Percentiles rank a stretch among this genome's conserved stretches.
These are phyloP conservation scores for Boletellus sp. DNA, from an alignment of 768 basidiomycete species.

Conservation along the genomic window DNA sequence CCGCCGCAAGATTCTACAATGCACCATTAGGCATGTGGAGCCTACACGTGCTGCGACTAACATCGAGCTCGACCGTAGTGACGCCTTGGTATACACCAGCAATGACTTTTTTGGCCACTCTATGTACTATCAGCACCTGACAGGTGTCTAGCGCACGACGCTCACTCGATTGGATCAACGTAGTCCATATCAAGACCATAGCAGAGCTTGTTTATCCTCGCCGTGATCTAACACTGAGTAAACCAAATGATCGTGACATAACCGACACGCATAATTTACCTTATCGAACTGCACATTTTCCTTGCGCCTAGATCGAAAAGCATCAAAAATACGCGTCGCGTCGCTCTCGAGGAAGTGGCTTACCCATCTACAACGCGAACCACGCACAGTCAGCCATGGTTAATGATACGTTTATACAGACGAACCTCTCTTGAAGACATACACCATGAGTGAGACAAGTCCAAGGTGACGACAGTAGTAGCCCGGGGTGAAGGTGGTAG, in stretches of 20 bases:
- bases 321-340: constrained; percentile 25
- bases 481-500: constrained; percentile 22
- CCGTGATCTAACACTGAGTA: constrained; percentile 61
- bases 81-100: constrained; percentile 93
- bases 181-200: constrained; percentile 93
- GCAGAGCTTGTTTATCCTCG: constrained; percentile 84
- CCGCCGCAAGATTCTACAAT: constrained; percentile 85
- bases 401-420: neutral
- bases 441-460: constrained; percentile 37
- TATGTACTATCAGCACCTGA: constrained; percentile 29
- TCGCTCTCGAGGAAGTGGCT: constrained; percentile 8
- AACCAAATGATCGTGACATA: constrained; percentile 15
- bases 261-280: constrained; percentile 39
- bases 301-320: constrained; percentile 55
- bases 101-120: constrained; percentile 89
- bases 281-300: constrained; percentile 94
- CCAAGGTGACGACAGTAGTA: constrained; percentile 1
- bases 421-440: constrained; percentile 58
- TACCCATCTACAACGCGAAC: constrained; percentile 44
- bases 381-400: constrained; percentile 7
- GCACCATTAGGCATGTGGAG: constrained; percentile 2
- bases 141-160: neutral
- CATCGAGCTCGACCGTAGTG: constrained; percentile 96
- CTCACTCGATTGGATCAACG: constrained; percentile 84
- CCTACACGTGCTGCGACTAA: constrained; percentile 37